Evolutionary conservation across 768 basidiomycete genomes (phyloP).

Genomic region (Rossbeevera mucosa): DNA sequence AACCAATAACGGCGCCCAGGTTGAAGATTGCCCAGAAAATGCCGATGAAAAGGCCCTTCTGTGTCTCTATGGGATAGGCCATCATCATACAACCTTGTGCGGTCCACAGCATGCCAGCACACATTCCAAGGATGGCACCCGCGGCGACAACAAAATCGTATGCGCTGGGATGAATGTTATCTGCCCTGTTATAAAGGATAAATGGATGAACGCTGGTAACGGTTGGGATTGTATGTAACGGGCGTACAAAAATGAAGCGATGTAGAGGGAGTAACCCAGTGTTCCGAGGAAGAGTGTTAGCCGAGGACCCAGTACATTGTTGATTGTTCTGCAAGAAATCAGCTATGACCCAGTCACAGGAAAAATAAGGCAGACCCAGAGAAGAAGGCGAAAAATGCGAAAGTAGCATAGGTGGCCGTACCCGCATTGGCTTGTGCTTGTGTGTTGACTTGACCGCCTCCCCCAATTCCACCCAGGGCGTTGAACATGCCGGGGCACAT

Average conservation of each 20-base stretch:
- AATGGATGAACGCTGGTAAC: not conserved
- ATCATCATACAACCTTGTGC: conserved; percentile 84
- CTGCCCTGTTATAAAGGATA: conserved; percentile 45
- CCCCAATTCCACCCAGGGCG: conserved; percentile 74
- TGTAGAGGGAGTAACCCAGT: conserved; percentile 70
- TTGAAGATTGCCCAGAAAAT: conserved; percentile 88
- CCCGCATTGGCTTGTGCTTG: conserved; percentile 67
- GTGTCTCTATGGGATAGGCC: conserved; percentile 72
- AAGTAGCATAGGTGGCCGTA: conserved; percentile 61
- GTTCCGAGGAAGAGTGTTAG: conserved; percentile 72
- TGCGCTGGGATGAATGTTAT: conserved; percentile 64
- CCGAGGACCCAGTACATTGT: conserved; percentile 76
- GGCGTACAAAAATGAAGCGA: conserved; percentile 65
- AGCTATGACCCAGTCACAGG: not conserved
- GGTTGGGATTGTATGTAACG: not conserved
- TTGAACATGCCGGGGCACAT: conserved; percentile 72
- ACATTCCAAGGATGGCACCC: conserved; percentile 70
- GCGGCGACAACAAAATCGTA: conserved; percentile 63
- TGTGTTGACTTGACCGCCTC: conserved; percentile 67
- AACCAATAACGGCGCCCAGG: conserved; percentile 73
- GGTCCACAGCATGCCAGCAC: conserved; percentile 72
- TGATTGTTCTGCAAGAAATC: conserved; percentile 51
- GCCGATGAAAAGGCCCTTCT: conserved; percentile 74
- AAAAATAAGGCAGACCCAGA: conserved; percentile 49
- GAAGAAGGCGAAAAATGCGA: conserved; percentile 60